phyloP scores from a whole-genome alignment of 345 rosid genomes.

The Melaleuca alternifolia region DNA sequence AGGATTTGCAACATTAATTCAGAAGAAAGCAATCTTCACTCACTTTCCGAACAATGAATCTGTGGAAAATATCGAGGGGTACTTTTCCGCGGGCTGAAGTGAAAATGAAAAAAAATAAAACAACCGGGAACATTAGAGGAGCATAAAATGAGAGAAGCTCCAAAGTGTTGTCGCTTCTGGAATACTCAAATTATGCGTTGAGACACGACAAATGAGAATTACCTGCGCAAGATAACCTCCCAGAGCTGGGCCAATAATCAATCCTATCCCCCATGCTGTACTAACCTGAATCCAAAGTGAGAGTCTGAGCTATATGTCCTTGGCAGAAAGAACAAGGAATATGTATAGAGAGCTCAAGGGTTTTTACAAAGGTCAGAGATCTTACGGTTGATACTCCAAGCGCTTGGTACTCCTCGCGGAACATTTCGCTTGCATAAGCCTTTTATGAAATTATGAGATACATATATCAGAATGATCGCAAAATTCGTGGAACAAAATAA shows the following conservation, averaged over 20 bases:
- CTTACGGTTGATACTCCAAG: slow-evolving; percentile 83
- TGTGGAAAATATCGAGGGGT: slow-evolving; percentile 51
- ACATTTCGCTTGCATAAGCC: slow-evolving; percentile 81
- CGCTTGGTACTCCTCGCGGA: slow-evolving; percentile 72
- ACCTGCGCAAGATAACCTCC: slow-evolving; percentile 98
- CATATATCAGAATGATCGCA: not conserved
- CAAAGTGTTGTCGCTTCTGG: not conserved
- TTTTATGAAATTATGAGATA: slow-evolving; percentile 6
- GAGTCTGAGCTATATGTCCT: not conserved
- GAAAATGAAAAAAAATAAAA: slow-evolving; percentile 7
- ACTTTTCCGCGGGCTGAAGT: slow-evolving; percentile 83
- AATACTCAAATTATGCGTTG: not conserved
- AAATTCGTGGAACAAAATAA: not conserved
- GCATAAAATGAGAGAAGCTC: not conserved
- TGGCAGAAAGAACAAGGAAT: not conserved
- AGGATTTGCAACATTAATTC: not conserved
- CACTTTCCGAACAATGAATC: slow-evolving; percentile 68
- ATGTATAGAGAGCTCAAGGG: not conserved
- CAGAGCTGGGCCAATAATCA: slow-evolving; percentile 91
- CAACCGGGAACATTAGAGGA: not conserved
- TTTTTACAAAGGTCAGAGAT: not conserved
- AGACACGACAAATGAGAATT: not conserved
- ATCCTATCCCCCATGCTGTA: slow-evolving; percentile 95
- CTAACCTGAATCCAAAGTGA: slow-evolving; percentile 43
- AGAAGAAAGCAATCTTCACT: not conserved